phyloP scores from a whole-genome alignment of 352 stramenopile species.

The Thalassiosira pacifica region DNA sequence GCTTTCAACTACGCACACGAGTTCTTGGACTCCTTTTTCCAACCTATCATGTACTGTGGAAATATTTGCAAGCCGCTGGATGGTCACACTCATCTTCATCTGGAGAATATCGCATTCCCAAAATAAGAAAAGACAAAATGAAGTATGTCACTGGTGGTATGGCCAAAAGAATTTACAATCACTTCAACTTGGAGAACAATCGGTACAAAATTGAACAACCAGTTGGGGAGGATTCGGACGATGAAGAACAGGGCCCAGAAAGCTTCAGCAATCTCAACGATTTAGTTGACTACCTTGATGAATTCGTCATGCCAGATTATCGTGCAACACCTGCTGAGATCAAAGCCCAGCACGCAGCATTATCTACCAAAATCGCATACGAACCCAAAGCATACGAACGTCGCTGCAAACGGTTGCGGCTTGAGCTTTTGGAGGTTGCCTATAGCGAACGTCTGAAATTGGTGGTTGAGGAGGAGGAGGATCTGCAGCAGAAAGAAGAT shows the following conservation, averaged over 20 bases:
- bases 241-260: conserved; percentile 57
- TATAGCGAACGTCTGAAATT: conserved; percentile 30
- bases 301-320: conserved; percentile 57
- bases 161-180: conserved; percentile 33
- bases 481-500: no score
- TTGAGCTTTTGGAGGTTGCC: conserved; percentile 52
- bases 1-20: conserved; percentile 54
- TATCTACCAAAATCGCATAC: no score
- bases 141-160: conserved; percentile 7
- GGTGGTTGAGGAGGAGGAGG: neutral
- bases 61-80: conserved; percentile 56
- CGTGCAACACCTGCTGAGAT: conserved; percentile 34
- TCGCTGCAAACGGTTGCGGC: conserved; percentile 41
- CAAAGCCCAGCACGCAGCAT: conserved; percentile 7
- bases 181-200: conserved; percentile 19
- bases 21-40: conserved; percentile 42
- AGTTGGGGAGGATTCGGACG: conserved; percentile 8
- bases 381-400: conserved; percentile 49
- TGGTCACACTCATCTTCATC: conserved; percentile 53
- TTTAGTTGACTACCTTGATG: conserved; percentile 62
- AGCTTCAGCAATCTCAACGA: conserved; percentile 54
- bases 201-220: neutral
- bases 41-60: conserved; percentile 55
- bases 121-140: neutral
- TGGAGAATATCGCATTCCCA: conserved; percentile 56